Percentiles rank a stretch among this genome's conserved stretches.
Conservation (phyloP, 768 basidiomycete genomes). For the Agaricus subrufescens region DNA sequence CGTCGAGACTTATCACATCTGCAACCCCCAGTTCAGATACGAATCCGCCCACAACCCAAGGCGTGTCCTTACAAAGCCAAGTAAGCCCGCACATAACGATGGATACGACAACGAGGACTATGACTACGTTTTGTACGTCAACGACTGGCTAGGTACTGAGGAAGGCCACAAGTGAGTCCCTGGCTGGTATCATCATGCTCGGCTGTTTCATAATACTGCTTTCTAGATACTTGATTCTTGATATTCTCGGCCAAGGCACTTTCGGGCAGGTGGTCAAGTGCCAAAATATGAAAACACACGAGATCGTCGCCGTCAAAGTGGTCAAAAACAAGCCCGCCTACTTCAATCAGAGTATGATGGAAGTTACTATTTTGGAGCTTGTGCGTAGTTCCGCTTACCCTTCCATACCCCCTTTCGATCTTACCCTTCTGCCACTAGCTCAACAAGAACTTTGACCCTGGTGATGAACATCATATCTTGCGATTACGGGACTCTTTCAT, state of each 20-base stretch:
- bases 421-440: conserved; percentile 46
- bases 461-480: conserved; percentile 95
- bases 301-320: conserved; percentile 98
- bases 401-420: neutral
- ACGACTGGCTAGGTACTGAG: conserved; percentile 93
- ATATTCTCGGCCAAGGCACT: conserved; percentile 97
- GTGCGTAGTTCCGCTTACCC: conserved; percentile 43
- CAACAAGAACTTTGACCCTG: conserved; percentile 90
- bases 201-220: conserved; percentile 5
- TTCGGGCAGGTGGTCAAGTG: conserved; percentile 99
- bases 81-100: conserved; percentile 92
- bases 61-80: conserved; percentile 95
- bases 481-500: conserved; percentile 95
- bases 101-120: conserved; percentile 99
- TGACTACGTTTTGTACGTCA: conserved; percentile 99
- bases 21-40: conserved; percentile 93
- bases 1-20: conserved; percentile 87
- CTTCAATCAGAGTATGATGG: conserved; percentile 99
- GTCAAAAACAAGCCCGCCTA: conserved; percentile 99
- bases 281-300: conserved; percentile 99
- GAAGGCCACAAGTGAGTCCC: conserved; percentile 86
- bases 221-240: conserved; percentile 88
- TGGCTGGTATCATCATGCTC: neutral
- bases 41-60: conserved; percentile 94
- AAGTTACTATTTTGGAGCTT: conserved; percentile 95